Conservation (phyloP, 140 eudicot genomes). For the Senecio squalidus region DNA sequence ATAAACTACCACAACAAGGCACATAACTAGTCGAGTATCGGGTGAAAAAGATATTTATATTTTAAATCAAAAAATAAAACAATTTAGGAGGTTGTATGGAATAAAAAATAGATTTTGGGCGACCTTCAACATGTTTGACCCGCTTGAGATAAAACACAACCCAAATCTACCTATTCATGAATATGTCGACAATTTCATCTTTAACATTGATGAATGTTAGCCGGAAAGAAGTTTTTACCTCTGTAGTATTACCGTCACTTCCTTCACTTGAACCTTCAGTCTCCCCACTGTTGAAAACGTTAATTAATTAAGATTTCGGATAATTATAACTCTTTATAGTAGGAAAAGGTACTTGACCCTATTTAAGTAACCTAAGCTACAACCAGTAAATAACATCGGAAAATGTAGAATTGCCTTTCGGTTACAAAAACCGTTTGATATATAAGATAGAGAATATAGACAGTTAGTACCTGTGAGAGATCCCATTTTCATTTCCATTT, state of each 20-base stretch:
- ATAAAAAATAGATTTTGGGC: no score
- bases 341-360: no score
- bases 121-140: no score
- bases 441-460: background rate
- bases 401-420: background rate
- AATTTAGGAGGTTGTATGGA: no score
- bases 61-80: no score
- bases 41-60: no score
- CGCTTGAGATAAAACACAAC: no score
- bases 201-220: background rate
- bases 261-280: slow-evolving; percentile 92
- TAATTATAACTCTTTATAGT: no score
- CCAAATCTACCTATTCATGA: no score
- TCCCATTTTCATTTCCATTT: slow-evolving; percentile 43
- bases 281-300: slow-evolving; percentile 53
- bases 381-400: background rate
- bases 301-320: background rate
- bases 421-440: background rate
- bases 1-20: background rate
- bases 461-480: slow-evolving; percentile 58
- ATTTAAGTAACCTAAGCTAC: no score
- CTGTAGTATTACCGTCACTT: slow-evolving; percentile 64
- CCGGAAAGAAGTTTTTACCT: slow-evolving; percentile 35
- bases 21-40: no score
- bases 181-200: no score